Evolutionary conservation across 352 stramenopile species (phyloP), one percentile per base, ranked within the genome.

Genomic region (Pythium phragmiticola): DNA sequence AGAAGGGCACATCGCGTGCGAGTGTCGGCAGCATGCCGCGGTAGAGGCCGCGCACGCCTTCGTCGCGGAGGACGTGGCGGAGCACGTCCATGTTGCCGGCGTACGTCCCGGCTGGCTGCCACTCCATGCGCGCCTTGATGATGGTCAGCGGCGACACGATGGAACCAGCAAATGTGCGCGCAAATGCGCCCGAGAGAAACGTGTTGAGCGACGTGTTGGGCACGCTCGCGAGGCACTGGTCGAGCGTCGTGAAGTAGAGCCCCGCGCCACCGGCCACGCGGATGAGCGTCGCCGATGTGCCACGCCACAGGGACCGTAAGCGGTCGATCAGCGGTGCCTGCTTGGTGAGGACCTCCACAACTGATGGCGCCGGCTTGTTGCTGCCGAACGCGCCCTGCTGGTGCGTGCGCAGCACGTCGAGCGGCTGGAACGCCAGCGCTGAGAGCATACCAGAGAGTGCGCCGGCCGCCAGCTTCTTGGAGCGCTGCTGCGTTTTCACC

Each of bases 81-180:
- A 94, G 73, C 49, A 90, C 78, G 17, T 89, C 68, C 33, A 87
- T 45, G 53, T 86, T 91, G 64, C 76, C 84, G 14, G 66, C 65
- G 57, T 88, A 88, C 14, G 80, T 79, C 37, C 81, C 77, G 3
- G 84, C 69, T 9, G 82, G 72, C 36, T 89, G 69, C 72, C 84
- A 94, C 72, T 96, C 88, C 83, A 96, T 92, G 33, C 87, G 74
- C 17, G 87, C 82, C 71, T 96, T 96, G 46, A 96, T 77, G 63
- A 96, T 86, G 43, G 88, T 96, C 39, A 96, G 76, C 8, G 88
- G 88, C 5, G 85, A 93, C 74, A 94, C 87, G 42, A 96, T 63
- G 47, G 77, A 70, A 17, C 83, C 83, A 2, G 85, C 86, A 57
- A 96, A 94, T 16, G 86, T 91, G n/a, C 88, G 83, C n/a, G 88